Percentiles rank a stretch among this genome's conserved stretches.
These are phyloP conservation scores for Teratosphaeria zuluensis DNA, from an alignment of 2,329 filamentous ascomycete species.

Conservation along the genomic window DNA sequence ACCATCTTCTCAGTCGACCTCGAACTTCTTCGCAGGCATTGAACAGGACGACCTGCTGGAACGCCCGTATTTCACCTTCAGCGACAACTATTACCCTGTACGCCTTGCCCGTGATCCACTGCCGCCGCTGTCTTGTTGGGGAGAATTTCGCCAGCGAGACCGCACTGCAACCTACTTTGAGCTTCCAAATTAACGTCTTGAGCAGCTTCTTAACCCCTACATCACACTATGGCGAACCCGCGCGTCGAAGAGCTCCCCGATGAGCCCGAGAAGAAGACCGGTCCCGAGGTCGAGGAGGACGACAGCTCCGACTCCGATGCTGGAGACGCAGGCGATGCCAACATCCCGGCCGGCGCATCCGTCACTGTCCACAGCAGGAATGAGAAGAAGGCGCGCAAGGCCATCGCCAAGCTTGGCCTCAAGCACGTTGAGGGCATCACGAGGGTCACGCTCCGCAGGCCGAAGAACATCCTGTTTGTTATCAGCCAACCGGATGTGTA, in stretches of 20 bases:
- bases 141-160: neutral
- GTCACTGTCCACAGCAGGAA: constrained; percentile 95
- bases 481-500: constrained; percentile 99
- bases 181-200: neutral
- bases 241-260: constrained; percentile 96
- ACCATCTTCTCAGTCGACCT: neutral
- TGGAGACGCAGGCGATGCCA: constrained; percentile 61
- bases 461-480: constrained; percentile 99
- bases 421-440: constrained; percentile 96
- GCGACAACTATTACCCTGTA: neutral
- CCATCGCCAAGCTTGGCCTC: constrained; percentile 95
- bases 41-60: neutral
- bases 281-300: constrained; percentile 50
- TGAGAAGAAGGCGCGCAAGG: constrained; percentile 99
- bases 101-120: neutral
- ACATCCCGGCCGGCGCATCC: constrained; percentile 72
- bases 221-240: constrained; percentile 79
- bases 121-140: neutral
- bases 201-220: constrained; percentile 5
- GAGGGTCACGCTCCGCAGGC: constrained; percentile 91
- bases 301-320: constrained; percentile 56
- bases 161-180: neutral
- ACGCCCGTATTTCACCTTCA: neutral
- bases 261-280: constrained; percentile 62
- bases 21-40: neutral